These are phyloP conservation scores for Phytophthora europaea DNA, from an alignment of 352 stramenopile genomes.

Conservation along the genomic window DNA sequence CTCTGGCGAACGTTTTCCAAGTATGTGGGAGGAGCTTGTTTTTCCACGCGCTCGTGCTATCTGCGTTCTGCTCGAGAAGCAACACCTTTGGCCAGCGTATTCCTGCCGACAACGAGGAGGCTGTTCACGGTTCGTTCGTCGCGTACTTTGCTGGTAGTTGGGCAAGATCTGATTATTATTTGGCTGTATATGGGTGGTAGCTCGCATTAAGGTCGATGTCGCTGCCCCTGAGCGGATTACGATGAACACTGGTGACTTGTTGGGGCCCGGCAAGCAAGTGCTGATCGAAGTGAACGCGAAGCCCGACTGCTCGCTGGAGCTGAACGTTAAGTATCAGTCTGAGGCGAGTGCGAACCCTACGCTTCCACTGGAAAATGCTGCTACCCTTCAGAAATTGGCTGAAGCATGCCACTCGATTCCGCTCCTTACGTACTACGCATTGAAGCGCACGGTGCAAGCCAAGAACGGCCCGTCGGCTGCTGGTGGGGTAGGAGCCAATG, in stretches of 20 bases:
- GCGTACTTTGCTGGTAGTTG: not conserved
- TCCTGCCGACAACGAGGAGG: constrained; percentile 67
- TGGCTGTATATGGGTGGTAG: constrained; percentile 32
- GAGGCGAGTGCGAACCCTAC: constrained; percentile 35
- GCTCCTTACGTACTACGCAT: constrained; percentile 78
- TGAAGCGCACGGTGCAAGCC: constrained; percentile 64
- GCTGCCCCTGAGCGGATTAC: constrained; percentile 81
- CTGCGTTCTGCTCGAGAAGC: constrained; percentile 75
- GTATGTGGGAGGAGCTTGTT: constrained; percentile 88
- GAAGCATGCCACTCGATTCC: constrained; percentile 79
- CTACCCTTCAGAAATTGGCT: constrained; percentile 62
- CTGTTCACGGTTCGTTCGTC: constrained; percentile 60
- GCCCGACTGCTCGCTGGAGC: constrained; percentile 69
- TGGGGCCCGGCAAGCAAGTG: constrained; percentile 63
- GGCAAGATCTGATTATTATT: not conserved
- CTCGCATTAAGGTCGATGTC: constrained; percentile 85
- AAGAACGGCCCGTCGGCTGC: constrained; percentile 47
- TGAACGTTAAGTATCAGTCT: constrained; percentile 69
- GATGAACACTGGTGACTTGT: constrained; percentile 75
- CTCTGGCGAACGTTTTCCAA: constrained; percentile 75
- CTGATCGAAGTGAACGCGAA: constrained; percentile 79
- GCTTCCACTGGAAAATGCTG: constrained; percentile 49
- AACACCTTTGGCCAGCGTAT: constrained; percentile 80
- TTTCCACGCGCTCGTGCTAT: constrained; percentile 86
- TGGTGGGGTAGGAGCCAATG: constrained; percentile 33